A percentile compares a stretch with the other conserved stretches of the same genome.
Evolutionary conservation across 176 grass and related monocot genomes (phyloP).

Genomic region (Avena sativa): DNA sequence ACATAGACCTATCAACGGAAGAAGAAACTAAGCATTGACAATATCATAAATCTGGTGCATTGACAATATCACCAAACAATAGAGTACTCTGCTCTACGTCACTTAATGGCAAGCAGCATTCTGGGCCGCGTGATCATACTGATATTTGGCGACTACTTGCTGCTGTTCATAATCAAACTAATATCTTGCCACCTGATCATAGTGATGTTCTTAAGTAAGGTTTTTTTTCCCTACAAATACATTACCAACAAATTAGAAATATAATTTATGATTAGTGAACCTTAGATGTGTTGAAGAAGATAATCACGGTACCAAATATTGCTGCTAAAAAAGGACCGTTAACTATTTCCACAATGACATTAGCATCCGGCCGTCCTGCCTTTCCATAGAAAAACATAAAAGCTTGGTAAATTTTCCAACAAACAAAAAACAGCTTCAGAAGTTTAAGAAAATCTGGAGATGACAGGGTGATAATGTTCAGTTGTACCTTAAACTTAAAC

Average conservation of each 20-base stretch:
- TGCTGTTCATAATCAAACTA: conserved; percentile 4
- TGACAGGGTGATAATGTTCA: neutral
- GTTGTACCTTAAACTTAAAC: neutral
- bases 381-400: neutral
- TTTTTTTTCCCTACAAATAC: neutral
- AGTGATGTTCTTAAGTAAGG: neutral
- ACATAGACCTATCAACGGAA: neutral
- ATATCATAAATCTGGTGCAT: neutral
- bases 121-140: too few species aligned
- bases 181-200: neutral
- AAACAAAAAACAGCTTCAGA: neutral
- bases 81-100: neutral
- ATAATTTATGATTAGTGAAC: neutral
- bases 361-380: neutral
- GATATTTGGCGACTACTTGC: neutral
- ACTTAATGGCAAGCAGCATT: neutral
- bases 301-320: neutral
- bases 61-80: neutral
- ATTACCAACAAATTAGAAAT: neutral
- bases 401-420: neutral
- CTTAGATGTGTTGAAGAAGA: neutral
- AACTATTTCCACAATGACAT: neutral
- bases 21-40: neutral
- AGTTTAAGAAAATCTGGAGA: neutral
- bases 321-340: neutral